Percentiles rank a stretch among this genome's conserved stretches.
Conservation (phyloP, 2,329 filamentous ascomycete species). For the Verticillium longisporum region DNA sequence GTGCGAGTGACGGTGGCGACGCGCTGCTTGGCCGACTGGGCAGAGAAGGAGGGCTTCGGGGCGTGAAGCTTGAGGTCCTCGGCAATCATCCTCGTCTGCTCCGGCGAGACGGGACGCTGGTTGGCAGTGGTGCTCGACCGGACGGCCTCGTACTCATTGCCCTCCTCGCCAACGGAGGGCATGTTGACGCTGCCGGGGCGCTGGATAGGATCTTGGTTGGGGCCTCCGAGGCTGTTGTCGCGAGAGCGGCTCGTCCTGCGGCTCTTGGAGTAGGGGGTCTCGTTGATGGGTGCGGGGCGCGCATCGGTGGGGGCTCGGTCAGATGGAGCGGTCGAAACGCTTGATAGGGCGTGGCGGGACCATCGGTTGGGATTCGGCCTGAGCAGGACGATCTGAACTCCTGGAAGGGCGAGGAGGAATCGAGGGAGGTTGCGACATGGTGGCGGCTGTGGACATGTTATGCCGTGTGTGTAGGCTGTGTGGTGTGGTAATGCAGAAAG, state of each 20-base stretch:
- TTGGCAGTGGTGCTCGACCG: constrained; percentile 29
- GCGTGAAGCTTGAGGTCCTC: constrained; percentile 82
- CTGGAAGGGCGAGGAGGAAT: constrained; percentile 52
- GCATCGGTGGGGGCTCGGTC: constrained; percentile 70
- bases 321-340: constrained; percentile 68
- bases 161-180: constrained; percentile 84
- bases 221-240: constrained; percentile 20
- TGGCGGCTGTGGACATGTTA: constrained; percentile 43
- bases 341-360: constrained; percentile 73
- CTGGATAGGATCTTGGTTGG: constrained; percentile 31
- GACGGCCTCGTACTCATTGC: constrained; percentile 70
- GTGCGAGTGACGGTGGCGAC: constrained; percentile 83
- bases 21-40: constrained; percentile 72
- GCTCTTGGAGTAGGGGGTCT: constrained; percentile 49
- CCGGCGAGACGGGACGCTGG: constrained; percentile 31
- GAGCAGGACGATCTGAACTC: constrained; percentile 38
- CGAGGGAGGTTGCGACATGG: constrained; percentile 37
- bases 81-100: constrained; percentile 71
- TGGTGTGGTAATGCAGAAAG: background rate
- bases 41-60: constrained; percentile 79
- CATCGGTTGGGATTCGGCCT: constrained; percentile 45
- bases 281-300: constrained; percentile 82
- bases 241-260: constrained; percentile 27
- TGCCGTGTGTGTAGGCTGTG: constrained; percentile 3
- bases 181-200: constrained; percentile 74